Conservation (phyloP, 768 basidiomycete genomes). For the Tephrocybe rancida region DNA sequence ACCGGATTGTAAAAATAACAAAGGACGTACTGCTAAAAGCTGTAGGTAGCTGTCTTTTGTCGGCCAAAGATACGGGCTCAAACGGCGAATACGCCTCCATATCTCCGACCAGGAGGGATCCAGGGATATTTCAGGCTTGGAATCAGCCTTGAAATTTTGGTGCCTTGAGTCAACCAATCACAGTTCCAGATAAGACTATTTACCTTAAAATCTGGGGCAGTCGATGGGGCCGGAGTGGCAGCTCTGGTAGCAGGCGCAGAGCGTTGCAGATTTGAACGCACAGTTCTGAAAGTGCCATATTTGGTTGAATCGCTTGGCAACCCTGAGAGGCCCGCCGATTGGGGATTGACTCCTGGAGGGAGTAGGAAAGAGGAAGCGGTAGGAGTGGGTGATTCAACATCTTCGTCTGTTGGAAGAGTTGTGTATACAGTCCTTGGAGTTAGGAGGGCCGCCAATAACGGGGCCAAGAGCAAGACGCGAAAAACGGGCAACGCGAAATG, state of each 20-base stretch:
- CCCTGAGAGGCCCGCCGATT: slow-evolving; percentile 45
- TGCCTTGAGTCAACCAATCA: slow-evolving; percentile 1
- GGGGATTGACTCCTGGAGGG: slow-evolving; percentile 46
- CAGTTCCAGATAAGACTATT: not conserved
- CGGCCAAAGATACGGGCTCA: slow-evolving; percentile 88
- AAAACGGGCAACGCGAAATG: slow-evolving; percentile 58
- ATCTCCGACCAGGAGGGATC: slow-evolving; percentile 78
- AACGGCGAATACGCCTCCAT: slow-evolving; percentile 59
- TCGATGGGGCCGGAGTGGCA: slow-evolving; percentile 49
- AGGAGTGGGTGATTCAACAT: slow-evolving; percentile 38
- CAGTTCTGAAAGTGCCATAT: slow-evolving; percentile 74
- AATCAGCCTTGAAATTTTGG: slow-evolving; percentile 30
- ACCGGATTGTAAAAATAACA: slow-evolving; percentile 5
- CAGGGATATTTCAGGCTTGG: slow-evolving; percentile 53
- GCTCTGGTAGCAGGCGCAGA: slow-evolving; percentile 60
- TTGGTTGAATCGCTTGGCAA: slow-evolving; percentile 49
- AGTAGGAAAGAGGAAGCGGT: slow-evolving; percentile 58
- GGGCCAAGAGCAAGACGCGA: slow-evolving; percentile 63
- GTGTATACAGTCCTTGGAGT: slow-evolving; percentile 70
- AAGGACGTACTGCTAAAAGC: slow-evolving; percentile 57
- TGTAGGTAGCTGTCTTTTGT: slow-evolving; percentile 66
- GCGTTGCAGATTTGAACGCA: slow-evolving; percentile 48
- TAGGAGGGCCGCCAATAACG: slow-evolving; percentile 61
- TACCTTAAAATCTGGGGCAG: slow-evolving; percentile 40
- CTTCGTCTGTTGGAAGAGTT: slow-evolving; percentile 44